phyloP scores from a whole-genome alignment of 352 stramenopile species.

The Pythium coloratum region DNA sequence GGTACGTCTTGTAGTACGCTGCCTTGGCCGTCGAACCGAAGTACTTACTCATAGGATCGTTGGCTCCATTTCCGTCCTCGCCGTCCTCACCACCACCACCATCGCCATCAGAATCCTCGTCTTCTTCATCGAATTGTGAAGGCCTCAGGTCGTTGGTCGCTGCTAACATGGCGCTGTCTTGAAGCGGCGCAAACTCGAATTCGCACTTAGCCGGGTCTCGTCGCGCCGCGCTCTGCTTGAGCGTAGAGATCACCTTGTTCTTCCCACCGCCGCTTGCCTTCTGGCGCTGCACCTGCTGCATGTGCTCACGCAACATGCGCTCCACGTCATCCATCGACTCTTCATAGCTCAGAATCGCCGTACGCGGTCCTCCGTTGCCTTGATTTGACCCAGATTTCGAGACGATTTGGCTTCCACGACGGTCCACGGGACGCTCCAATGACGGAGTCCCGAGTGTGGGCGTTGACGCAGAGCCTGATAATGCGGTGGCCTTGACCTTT shows the following conservation, averaged over 20 bases:
- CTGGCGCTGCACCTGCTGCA: conserved; percentile 22
- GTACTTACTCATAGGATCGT: conserved; percentile 37
- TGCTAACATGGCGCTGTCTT: conserved; percentile 36
- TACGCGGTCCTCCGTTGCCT: background rate
- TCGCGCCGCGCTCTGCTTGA: conserved; percentile 14
- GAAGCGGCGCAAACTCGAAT: conserved; percentile 49
- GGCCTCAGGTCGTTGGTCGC: conserved; percentile 21
- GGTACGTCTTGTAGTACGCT: conserved; percentile 60
- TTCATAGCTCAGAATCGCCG: conserved; percentile 32
- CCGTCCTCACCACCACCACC: background rate
- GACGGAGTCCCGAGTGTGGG: background rate
- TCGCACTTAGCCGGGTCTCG: conserved; percentile 15
- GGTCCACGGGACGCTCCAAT: background rate
- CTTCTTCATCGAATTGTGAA: conserved; percentile 21
- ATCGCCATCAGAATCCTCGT: conserved; percentile 23
- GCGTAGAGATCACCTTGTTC: conserved; percentile 20
- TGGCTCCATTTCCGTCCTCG: conserved; percentile 21
- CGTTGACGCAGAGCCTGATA: conserved; percentile 9
- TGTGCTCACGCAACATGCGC: conserved; percentile 45
- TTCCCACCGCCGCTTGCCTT: conserved; percentile 16
- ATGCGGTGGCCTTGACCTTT: background rate
- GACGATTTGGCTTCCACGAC: background rate
- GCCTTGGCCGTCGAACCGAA: conserved; percentile 43
- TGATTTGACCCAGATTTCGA: conserved; percentile 4
- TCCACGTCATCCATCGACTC: conserved; percentile 54